phyloP scores from a whole-genome alignment of 2,329 filamentous ascomycete species.

The Aspergillus novofumigatus region DNA sequence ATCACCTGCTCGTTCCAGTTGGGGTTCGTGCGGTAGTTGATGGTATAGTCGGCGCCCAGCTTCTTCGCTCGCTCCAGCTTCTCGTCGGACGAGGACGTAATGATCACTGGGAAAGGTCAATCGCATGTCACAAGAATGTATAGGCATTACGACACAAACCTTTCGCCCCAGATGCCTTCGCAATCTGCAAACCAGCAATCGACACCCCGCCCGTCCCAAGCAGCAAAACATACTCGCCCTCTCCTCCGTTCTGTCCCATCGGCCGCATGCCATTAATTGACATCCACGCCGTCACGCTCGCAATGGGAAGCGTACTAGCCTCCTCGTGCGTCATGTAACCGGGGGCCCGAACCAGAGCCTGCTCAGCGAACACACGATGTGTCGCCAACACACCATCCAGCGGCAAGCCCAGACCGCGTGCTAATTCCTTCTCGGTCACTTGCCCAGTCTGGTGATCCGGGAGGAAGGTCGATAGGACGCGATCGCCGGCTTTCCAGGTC shows the following conservation, averaged over 20 bases:
- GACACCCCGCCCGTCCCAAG: conserved; percentile 52
- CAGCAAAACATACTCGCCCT: conserved; percentile 49
- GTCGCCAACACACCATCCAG: conserved; percentile 44
- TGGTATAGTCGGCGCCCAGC: conserved; percentile 46
- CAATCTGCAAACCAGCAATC: conserved; percentile 44
- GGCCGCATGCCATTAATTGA: conserved; percentile 42
- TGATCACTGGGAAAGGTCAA: conserved; percentile 39
- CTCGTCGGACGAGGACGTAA: conserved; percentile 49
- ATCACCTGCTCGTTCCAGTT: conserved; percentile 46
- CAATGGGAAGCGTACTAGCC: conserved; percentile 42
- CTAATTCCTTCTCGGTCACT: conserved; percentile 53
- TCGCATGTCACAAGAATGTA: neutral
- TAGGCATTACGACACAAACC: conserved; percentile 17
- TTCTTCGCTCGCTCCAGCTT: conserved; percentile 49
- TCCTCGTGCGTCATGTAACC: conserved; percentile 34
- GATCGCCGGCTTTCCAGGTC: conserved; percentile 55
- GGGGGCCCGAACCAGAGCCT: conserved; percentile 40
- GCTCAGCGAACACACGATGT: conserved; percentile 41
- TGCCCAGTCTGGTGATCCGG: conserved; percentile 56
- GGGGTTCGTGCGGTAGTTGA: conserved; percentile 48
- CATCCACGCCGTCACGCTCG: conserved; percentile 50
- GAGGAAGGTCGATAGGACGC: conserved; percentile 62
- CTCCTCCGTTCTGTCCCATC: conserved; percentile 43
- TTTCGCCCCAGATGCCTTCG: conserved; percentile 45
- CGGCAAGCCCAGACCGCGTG: conserved; percentile 58